Evolutionary conservation across 805 yeast species (phyloP).

Genomic region (Candida chauliodis): DNA sequence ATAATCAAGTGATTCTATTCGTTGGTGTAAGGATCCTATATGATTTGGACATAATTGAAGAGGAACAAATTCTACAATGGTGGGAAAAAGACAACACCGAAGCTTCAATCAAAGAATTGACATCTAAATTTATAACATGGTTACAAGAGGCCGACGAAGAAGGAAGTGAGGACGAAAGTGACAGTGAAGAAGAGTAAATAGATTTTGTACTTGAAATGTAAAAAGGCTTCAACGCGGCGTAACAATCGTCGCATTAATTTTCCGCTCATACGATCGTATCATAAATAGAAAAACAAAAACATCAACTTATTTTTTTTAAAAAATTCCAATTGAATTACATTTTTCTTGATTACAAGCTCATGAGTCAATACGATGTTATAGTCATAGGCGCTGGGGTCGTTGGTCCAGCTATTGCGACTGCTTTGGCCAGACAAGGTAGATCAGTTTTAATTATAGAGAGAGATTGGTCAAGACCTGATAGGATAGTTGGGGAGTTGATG

Average conservation of each 20-base stretch:
- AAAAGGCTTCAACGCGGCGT: too few relatives aligned
- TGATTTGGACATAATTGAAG: conserved; percentile 79
- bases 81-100: conserved; percentile 53
- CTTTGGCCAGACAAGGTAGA: conserved; percentile 86
- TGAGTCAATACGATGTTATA: conserved; percentile 62
- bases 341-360: not conserved
- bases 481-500: conserved; percentile 95
- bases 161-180: conserved; percentile 28
- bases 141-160: conserved; percentile 74
- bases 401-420: conserved; percentile 91
- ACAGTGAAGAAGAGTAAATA: conserved; percentile 33
- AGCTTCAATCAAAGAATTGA: conserved; percentile 49
- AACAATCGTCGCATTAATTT: too few relatives aligned
- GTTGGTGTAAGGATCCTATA: conserved; percentile 60
- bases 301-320: too few relatives aligned
- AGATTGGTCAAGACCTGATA: conserved; percentile 88
- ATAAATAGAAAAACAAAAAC: not conserved
- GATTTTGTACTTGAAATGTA: too few relatives aligned
- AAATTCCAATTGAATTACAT: too few relatives aligned
- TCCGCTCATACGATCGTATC: not conserved
- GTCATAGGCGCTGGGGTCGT: conserved; percentile 98
- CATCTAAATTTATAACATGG: conserved; percentile 83
- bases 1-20: conserved; percentile 48
- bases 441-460: conserved; percentile 77
- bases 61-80: conserved; percentile 78